Evolutionary conservation across 2,329 filamentous ascomycete species (phyloP), one percentile per base, ranked within the genome.

Genomic region (Aspergillus udagawae): DNA sequence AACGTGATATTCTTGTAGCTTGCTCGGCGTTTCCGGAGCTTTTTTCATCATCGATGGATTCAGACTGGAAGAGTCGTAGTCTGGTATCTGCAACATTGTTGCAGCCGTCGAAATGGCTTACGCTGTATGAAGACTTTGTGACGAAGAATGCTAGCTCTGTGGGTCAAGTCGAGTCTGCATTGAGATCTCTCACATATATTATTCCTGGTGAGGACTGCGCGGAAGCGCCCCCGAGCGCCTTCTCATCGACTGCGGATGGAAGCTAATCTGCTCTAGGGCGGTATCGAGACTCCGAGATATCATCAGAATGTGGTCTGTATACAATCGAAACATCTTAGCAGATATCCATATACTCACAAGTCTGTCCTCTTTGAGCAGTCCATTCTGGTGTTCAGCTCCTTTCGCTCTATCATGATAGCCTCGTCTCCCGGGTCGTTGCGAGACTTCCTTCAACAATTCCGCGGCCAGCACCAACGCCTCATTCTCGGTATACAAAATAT

Each of bases 181-280:
- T 99, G 70, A 86, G 94, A 42, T 96, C 92, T 28, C 78, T 99
- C 63, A 97, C 93, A 50, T 99, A 99, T 73, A 92, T 99, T 63
- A 94, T 97, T 51, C 94, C 93, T 57, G 92, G 89, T 73, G 50
- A 54, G 61, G 49, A 38, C 17, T 25, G 52, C 23, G 20, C 32
- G 45, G 21, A 45, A 38, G 32, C 32, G 32, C 32, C 14, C 14
- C 32, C 32, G 14, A 38, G 32, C 32, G 32, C 32, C 32, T 38
- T 38, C 14, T 17, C 32, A 7, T 38, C 32, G 14, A 38, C 1
- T 38, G 32, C 14, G 32, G 49, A 29, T 50, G 23, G 29, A 49
- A 42, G 41, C n/a, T 21, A 57, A 35, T 52, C 60, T 56, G 20
- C 6, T 47, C 14, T 38, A 78, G 75, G 75, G 49, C 74, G 75